These are phyloP conservation scores for Phytophthora crassamura DNA, from an alignment of 352 stramenopile species.

Conservation along the genomic window DNA sequence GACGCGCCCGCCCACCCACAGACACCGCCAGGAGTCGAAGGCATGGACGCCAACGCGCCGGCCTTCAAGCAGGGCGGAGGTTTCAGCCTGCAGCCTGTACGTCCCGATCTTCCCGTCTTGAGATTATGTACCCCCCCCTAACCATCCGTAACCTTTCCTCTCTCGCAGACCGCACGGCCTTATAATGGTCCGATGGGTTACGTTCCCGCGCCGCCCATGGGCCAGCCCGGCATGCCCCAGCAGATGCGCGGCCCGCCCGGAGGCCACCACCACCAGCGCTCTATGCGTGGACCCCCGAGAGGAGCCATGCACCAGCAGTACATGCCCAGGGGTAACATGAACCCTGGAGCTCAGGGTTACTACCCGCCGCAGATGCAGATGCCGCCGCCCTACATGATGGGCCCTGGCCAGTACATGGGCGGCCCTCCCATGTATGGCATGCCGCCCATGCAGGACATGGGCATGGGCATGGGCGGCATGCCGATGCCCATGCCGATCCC, in stretches of 20 bases:
- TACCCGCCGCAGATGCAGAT: constrained; percentile 59
- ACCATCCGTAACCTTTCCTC: neutral
- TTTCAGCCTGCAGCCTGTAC: constrained; percentile 55
- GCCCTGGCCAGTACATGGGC: constrained; percentile 45
- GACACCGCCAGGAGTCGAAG: constrained; percentile 28
- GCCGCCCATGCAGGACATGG: constrained; percentile 51
- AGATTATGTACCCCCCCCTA: neutral
- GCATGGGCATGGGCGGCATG: constrained; percentile 51
- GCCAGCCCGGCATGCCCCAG: constrained; percentile 45
- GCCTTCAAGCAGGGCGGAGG: constrained; percentile 49
- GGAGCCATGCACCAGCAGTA: constrained; percentile 49
- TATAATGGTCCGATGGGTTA: constrained; percentile 57
- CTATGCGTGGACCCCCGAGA: constrained; percentile 47
- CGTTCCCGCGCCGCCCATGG: constrained; percentile 36
- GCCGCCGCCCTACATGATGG: constrained; percentile 58
- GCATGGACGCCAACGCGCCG: constrained; percentile 50
- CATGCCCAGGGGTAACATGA: constrained; percentile 48
- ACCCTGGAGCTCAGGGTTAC: constrained; percentile 46
- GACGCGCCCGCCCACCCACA: constrained; percentile 34
- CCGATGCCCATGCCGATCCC: constrained; percentile 44
- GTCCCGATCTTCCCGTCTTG: neutral
- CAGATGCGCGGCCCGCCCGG: constrained; percentile 61
- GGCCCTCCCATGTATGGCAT: constrained; percentile 52
- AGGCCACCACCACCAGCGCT: constrained; percentile 41
- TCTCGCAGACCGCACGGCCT: constrained; percentile 38